Conservation (phyloP, 495 filamentous ascomycete genomes). For the Podospora didyma region DNA sequence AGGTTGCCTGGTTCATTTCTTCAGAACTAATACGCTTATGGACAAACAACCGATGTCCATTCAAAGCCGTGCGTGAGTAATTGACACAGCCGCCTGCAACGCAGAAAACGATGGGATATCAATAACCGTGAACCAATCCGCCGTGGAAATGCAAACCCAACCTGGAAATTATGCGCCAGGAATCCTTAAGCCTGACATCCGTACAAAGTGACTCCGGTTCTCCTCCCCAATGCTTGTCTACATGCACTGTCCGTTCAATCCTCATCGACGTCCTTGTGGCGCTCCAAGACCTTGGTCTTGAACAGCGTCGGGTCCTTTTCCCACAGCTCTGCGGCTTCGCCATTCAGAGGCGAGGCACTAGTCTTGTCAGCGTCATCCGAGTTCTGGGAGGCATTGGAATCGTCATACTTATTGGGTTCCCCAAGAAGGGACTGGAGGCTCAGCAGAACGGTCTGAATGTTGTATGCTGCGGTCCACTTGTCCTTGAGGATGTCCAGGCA, state of each 20-base stretch:
- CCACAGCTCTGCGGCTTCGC: conserved; percentile 94
- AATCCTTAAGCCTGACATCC: conserved; percentile 14
- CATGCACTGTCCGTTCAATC: conserved; percentile 32
- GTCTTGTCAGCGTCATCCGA: conserved; percentile 7
- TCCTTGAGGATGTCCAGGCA: conserved; percentile 97
- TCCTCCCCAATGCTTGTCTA: conserved; percentile 16
- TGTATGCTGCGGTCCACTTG: conserved; percentile 94
- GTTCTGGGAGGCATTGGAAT: background rate
- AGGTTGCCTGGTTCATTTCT: conserved; percentile 3
- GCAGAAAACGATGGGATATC: conserved; percentile 23
- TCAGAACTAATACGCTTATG: conserved; percentile 29
- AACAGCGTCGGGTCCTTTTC: conserved; percentile 84
- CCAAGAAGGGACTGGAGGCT: conserved; percentile 93
- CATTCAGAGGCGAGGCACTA: conserved; percentile 91
- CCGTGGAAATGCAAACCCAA: conserved; percentile 30
- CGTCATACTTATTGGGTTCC: conserved; percentile 90
- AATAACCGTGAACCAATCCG: conserved; percentile 31
- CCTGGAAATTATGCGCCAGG: conserved; percentile 20
- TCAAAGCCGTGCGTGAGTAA: conserved; percentile 26
- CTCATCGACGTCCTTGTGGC: conserved; percentile 55
- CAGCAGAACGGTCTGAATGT: conserved; percentile 85
- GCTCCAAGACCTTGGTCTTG: conserved; percentile 63
- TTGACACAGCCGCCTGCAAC: conserved; percentile 14
- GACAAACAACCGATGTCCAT: conserved; percentile 25
- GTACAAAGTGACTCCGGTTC: conserved; percentile 37